phyloP scores from a whole-genome alignment of 805 yeast genomes.

The Candida gorgasii region DNA sequence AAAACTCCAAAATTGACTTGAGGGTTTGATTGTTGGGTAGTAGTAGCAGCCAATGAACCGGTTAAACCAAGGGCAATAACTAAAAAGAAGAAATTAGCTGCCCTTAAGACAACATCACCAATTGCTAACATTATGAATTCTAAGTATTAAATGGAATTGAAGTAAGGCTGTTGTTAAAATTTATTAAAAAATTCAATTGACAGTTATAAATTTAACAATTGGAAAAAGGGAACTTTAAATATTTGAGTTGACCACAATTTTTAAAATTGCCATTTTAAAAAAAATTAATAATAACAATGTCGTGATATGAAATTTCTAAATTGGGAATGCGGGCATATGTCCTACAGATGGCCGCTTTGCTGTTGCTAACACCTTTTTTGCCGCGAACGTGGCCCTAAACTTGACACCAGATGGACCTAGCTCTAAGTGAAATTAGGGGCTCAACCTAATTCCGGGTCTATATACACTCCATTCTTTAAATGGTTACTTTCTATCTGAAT shows the following conservation, averaged over 20 bases:
- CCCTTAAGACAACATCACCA: constrained; percentile 76
- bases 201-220: not conserved
- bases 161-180: not conserved
- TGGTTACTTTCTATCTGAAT: constrained; percentile 4
- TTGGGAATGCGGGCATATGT: constrained; percentile 5
- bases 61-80: constrained; percentile 82
- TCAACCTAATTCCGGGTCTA: not conserved
- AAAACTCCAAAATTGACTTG: constrained; percentile 90
- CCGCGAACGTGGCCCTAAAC: not conserved
- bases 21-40: constrained; percentile 52
- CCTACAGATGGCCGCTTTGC: not conserved
- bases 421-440: not conserved
- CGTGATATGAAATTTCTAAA: constrained; percentile 6
- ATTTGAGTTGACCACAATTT: constrained; percentile 8
- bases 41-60: constrained; percentile 80
- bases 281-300: constrained; percentile 8
- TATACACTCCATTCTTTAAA: not conserved
- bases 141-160: not conserved
- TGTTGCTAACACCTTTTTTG: not conserved
- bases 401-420: not conserved
- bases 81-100: constrained; percentile 70
- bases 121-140: constrained; percentile 53
- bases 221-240: constrained; percentile 9
- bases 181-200: constrained; percentile 4
- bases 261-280: constrained; percentile 8